phyloP scores from a whole-genome alignment of 495 filamentous ascomycete genomes.

The Niebla homalea region DNA sequence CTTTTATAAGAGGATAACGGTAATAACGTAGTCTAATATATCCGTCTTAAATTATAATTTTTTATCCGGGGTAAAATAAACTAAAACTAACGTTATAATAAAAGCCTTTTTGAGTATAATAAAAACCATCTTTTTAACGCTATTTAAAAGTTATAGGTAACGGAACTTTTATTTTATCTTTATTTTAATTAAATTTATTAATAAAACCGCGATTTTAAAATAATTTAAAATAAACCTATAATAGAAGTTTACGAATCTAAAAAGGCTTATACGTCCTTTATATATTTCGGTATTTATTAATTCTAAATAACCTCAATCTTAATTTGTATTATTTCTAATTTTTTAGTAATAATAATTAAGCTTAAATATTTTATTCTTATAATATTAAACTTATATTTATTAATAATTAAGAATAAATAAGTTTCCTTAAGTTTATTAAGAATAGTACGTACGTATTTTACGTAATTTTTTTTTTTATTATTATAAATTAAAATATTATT shows the following conservation, averaged over 20 bases:
- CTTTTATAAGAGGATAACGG: conserved; percentile 6
- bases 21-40: conserved; percentile 5
- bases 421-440: background rate
- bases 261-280: too few relatives aligned
- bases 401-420: background rate
- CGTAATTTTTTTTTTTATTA: background rate
- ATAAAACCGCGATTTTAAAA: background rate
- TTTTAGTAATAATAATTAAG: too few relatives aligned
- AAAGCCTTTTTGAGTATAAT: conserved; percentile 8
- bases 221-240: background rate
- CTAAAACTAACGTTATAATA: too few relatives aligned
- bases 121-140: conserved; percentile 8
- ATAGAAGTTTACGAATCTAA: conserved; percentile 4
- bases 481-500: background rate
- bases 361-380: conserved; percentile 1
- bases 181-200: background rate
- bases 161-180: too few relatives aligned
- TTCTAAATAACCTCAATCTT: too few relatives aligned
- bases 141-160: background rate
- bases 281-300: too few relatives aligned
- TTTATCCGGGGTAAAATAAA: too few relatives aligned
- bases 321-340: too few relatives aligned
- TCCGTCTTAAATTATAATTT: conserved; percentile 8
- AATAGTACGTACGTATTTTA: background rate
- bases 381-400: too few relatives aligned